Evolutionary conservation across 495 filamentous ascomycete genomes (phyloP).

Genomic region (Trichocladium uniseriatum): DNA sequence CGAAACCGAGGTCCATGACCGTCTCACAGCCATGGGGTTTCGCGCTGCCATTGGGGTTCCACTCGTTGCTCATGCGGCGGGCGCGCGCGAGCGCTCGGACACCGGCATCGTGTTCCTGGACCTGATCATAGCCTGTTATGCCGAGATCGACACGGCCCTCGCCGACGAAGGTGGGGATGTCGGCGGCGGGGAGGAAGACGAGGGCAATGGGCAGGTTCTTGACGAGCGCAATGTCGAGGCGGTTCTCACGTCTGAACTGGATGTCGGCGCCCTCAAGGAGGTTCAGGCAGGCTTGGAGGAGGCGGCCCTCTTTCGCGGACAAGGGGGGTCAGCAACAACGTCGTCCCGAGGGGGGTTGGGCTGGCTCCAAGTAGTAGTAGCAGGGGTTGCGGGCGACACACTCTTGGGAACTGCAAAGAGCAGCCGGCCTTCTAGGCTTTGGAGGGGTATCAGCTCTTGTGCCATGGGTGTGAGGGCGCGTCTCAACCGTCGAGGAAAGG

Average conservation of each 20-base stretch:
- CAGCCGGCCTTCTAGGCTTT: constrained; percentile 81
- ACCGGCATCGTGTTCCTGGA: constrained; percentile 80
- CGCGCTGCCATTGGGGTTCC: constrained; percentile 30
- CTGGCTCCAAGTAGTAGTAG: no score
- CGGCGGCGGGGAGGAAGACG: constrained; percentile 91
- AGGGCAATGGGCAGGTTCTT: constrained; percentile 92
- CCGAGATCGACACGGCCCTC: constrained; percentile 89
- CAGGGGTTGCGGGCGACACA: constrained; percentile 38
- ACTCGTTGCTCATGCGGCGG: constrained; percentile 45
- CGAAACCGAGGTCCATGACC: constrained; percentile 83
- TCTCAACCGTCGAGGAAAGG: not conserved
- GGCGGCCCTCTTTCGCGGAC: constrained; percentile 64
- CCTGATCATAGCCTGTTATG: constrained; percentile 88
- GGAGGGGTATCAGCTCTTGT: constrained; percentile 26
- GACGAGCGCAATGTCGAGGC: constrained; percentile 92
- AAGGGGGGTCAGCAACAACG: not conserved
- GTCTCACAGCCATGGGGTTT: constrained; percentile 57
- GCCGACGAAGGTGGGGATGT: constrained; percentile 94
- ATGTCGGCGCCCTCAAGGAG: constrained; percentile 89
- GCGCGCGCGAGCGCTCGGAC: constrained; percentile 45
- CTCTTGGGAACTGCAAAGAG: constrained; percentile 97
- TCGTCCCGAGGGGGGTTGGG: not conserved
- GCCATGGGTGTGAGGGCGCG: constrained; percentile 14
- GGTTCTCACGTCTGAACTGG: constrained; percentile 85
- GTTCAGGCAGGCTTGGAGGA: constrained; percentile 76